Evolutionary conservation across 345 rosid species (phyloP).

Genomic region (Xanthoceras sorbifolium): DNA sequence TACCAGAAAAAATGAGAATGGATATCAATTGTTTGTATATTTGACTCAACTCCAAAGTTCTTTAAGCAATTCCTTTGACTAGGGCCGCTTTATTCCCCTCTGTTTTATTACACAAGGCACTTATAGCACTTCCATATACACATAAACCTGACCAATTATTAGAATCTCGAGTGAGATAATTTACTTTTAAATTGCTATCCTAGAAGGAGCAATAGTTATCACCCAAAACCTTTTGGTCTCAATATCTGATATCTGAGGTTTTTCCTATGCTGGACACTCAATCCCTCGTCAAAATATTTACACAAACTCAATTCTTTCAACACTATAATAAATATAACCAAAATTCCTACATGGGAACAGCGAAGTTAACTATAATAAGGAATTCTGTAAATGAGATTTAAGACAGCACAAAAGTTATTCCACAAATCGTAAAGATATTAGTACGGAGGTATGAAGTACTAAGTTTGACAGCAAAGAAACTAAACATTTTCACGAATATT

Average conservation of each 20-base stretch:
- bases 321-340: no score
- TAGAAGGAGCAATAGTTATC: no score
- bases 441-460: background rate
- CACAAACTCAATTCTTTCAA: no score
- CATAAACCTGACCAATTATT: background rate
- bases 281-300: no score
- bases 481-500: no score
- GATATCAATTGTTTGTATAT: background rate
- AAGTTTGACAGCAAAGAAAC: conserved; percentile 3
- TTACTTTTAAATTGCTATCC: background rate
- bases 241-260: background rate
- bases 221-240: background rate
- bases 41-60: no score
- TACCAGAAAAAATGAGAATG: background rate
- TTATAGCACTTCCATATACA: background rate
- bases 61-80: background rate
- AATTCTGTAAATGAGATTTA: background rate
- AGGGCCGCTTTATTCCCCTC: background rate
- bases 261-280: no score
- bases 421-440: background rate
- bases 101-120: background rate
- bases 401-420: no score
- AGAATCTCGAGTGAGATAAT: background rate
- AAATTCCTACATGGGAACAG: background rate
- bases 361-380: background rate